phyloP scores from a whole-genome alignment of 2,329 filamentous ascomycete genomes.

The Epichloe glyceriae region DNA sequence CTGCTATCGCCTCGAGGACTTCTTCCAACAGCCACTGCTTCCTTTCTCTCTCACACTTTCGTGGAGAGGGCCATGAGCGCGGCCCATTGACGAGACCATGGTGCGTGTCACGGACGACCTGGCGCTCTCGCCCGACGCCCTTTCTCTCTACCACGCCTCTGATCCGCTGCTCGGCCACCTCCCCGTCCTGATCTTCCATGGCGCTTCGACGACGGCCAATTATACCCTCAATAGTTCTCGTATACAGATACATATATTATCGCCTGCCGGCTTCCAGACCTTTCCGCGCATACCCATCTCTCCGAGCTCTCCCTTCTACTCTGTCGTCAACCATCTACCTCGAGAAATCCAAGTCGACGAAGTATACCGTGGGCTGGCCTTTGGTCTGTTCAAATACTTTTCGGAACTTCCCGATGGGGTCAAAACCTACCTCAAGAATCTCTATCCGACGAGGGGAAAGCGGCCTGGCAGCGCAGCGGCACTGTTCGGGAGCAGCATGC shows the following conservation, averaged over 20 bases:
- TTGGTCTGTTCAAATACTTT: slow-evolving; percentile 91
- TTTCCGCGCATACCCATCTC: slow-evolving; percentile 88
- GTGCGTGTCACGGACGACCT: slow-evolving; percentile 69
- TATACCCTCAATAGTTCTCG: slow-evolving; percentile 79
- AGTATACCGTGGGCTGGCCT: slow-evolving; percentile 78
- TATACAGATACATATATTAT: slow-evolving; percentile 88
- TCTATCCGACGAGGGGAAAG: slow-evolving; percentile 41
- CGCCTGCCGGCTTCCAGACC: slow-evolving; percentile 75
- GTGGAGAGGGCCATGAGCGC: slow-evolving; percentile 10
- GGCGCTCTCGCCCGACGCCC: slow-evolving; percentile 65
- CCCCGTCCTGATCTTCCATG: slow-evolving; percentile 82
- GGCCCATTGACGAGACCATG: slow-evolving; percentile 44
- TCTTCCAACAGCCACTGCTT: background rate
- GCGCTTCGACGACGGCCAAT: slow-evolving; percentile 78
- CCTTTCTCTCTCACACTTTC: background rate
- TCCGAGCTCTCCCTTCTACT: slow-evolving; percentile 82
- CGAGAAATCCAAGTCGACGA: slow-evolving; percentile 94
- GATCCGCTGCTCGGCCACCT: slow-evolving; percentile 73
- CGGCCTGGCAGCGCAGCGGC: slow-evolving; percentile 51
- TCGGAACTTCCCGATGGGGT: slow-evolving; percentile 67
- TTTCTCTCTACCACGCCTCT: slow-evolving; percentile 79
- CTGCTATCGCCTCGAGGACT: background rate
- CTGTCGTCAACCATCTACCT: slow-evolving; percentile 77
- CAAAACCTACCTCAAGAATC: slow-evolving; percentile 55
- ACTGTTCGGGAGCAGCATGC: slow-evolving; percentile 89